Conservation (phyloP, 2,329 filamentous ascomycete genomes). For the Alternaria burnsii region DNA sequence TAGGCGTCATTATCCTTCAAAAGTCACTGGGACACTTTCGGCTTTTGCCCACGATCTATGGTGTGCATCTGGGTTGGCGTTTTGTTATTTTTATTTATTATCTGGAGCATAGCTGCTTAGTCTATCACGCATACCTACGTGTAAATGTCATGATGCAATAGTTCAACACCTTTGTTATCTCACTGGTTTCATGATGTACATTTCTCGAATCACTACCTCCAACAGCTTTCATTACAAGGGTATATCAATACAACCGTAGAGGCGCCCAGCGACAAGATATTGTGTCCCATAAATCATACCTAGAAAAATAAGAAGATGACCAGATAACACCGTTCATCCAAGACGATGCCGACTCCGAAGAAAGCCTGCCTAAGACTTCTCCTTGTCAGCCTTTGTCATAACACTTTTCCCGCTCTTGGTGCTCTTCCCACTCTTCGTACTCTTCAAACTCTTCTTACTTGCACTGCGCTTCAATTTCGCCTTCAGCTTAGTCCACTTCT, state of each 20-base stretch:
- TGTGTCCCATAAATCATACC: not conserved
- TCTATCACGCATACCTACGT: not conserved
- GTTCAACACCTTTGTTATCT: not conserved
- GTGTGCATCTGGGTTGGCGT: slow-evolving; percentile 16
- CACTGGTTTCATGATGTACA: not conserved
- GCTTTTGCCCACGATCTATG: slow-evolving; percentile 1
- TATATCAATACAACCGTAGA: not conserved
- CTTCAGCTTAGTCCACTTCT: slow-evolving; percentile 49
- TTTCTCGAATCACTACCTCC: not conserved
- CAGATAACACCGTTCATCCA: not conserved
- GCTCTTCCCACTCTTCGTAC: slow-evolving; percentile 37
- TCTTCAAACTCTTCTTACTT: slow-evolving; percentile 48
- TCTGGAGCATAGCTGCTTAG: not conserved
- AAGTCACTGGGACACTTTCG: not conserved
- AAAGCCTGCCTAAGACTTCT: slow-evolving; percentile 17
- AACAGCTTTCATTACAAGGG: not conserved
- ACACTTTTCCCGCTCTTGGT: slow-evolving; percentile 24
- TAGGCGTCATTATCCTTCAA: not conserved
- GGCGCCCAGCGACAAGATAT: not conserved
- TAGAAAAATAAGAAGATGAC: not conserved
- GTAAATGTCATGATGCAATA: slow-evolving; percentile 12
- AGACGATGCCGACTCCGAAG: not conserved
- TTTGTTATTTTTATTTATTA: not conserved
- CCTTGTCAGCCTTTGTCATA: slow-evolving; percentile 8
- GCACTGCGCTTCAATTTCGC: slow-evolving; percentile 45